Conservation (phyloP, 2,329 filamentous ascomycete species). For the Microsporum audouinii region DNA sequence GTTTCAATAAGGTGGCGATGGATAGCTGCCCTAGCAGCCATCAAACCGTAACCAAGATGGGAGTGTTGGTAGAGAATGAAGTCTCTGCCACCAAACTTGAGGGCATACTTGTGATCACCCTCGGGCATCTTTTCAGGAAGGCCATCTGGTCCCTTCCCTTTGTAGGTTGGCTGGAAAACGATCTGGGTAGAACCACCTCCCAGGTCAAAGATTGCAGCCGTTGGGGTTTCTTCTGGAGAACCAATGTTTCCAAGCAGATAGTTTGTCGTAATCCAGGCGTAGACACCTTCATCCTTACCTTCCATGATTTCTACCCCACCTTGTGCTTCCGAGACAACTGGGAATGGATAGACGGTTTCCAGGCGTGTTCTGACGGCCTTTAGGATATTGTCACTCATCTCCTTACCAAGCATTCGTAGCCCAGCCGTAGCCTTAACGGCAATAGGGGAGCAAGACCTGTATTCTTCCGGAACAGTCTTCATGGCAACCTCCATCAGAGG, state of each 20-base stretch:
- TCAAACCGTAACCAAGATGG: conserved; percentile 90
- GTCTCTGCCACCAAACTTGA: conserved; percentile 78
- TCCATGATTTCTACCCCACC: conserved; percentile 95
- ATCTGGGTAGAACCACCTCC: conserved; percentile 97
- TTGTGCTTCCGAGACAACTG: conserved; percentile 73
- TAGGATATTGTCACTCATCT: conserved; percentile 73
- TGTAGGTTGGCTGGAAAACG: conserved; percentile 93
- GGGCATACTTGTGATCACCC: conserved; percentile 90
- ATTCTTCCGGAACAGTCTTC: conserved; percentile 69
- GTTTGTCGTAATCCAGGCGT: conserved; percentile 98
- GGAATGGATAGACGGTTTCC: conserved; percentile 86
- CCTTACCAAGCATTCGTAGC: conserved; percentile 69
- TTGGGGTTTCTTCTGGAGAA: conserved; percentile 75
- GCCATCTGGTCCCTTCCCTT: conserved; percentile 57
- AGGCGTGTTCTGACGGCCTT: conserved; percentile 71
- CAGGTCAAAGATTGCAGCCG: conserved; percentile 89
- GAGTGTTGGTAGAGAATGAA: conserved; percentile 97
- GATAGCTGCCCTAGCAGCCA: conserved; percentile 82
- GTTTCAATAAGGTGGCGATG: conserved; percentile 65
- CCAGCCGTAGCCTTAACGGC: conserved; percentile 98
- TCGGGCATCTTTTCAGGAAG: conserved; percentile 76
- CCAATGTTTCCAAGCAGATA: conserved; percentile 97
- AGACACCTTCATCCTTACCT: conserved; percentile 91
- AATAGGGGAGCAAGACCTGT: conserved; percentile 84
- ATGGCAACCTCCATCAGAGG: conserved; percentile 77